Conservation (phyloP, 805 yeast species). For the Yamadazyma kitorensis region DNA sequence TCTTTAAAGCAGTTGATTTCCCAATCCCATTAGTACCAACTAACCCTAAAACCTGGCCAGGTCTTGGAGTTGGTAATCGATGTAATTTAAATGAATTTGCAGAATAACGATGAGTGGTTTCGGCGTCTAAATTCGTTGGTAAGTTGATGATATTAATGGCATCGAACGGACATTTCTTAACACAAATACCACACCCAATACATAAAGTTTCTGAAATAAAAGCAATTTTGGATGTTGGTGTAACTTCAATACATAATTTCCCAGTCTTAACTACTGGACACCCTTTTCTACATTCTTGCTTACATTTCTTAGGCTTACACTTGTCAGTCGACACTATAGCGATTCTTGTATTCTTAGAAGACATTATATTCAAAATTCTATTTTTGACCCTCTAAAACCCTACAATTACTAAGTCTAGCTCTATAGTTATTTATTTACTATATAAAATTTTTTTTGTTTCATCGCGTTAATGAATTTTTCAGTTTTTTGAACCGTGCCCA, state of each 20-base stretch:
- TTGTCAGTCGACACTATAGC: conserved; percentile 93
- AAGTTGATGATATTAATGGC: conserved; percentile 94
- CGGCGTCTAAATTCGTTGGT: conserved; percentile 90
- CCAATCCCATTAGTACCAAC: conserved; percentile 99
- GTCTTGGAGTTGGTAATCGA: conserved; percentile 96
- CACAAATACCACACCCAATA: conserved; percentile 99
- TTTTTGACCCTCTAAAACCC: too few species aligned
- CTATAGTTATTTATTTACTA: too few species aligned
- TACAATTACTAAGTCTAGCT: too few species aligned
- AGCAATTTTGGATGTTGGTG: conserved; percentile 87
- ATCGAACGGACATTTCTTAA: conserved; percentile 96
- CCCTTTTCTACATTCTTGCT: conserved; percentile 94
- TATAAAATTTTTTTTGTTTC: conserved; percentile 2
- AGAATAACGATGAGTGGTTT: conserved; percentile 95
- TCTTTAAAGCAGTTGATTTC: conserved; percentile 94
- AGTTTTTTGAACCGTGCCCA: too few species aligned
- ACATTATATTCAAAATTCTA: too few species aligned
- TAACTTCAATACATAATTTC: conserved; percentile 93
- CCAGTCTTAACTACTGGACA: conserved; percentile 99
- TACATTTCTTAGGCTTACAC: conserved; percentile 98
- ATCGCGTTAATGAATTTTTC: conserved; percentile 8
- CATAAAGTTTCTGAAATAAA: conserved; percentile 92
- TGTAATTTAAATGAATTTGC: conserved; percentile 97
- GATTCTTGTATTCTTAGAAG: conserved; percentile 67
- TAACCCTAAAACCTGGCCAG: conserved; percentile 96